Evolutionary conservation across 1,284 basidiomycete genomes (phyloP).

Genomic region (Agaricales sp.): DNA sequence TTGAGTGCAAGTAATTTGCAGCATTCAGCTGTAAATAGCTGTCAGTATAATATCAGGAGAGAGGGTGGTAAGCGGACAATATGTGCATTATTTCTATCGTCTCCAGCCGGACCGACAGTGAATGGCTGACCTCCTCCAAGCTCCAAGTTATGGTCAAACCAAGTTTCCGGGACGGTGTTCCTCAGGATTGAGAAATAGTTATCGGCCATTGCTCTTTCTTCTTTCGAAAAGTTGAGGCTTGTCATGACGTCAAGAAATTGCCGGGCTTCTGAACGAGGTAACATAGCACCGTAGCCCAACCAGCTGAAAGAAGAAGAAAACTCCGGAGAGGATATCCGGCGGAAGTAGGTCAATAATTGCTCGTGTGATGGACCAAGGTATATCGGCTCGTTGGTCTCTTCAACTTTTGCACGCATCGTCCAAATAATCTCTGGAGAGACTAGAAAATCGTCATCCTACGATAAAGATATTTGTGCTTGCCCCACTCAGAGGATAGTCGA

Average conservation of each 20-base stretch:
- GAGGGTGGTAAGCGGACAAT: conserved; percentile 35
- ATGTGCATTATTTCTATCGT: conserved; percentile 43
- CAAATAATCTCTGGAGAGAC: conserved; percentile 45
- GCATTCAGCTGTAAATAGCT: conserved; percentile 25
- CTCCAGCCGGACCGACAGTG: conserved; percentile 48
- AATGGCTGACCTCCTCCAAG: conserved; percentile 52
- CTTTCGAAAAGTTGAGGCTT: conserved; percentile 30
- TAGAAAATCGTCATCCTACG: conserved; percentile 61
- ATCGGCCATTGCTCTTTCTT: conserved; percentile 57
- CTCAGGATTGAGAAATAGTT: conserved; percentile 56
- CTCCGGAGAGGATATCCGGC: background rate
- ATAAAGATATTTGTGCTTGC: conserved; percentile 1
- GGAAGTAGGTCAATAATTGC: conserved; percentile 33
- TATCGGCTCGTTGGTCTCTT: conserved; percentile 23
- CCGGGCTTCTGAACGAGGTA: conserved; percentile 30
- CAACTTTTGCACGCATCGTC: conserved; percentile 29
- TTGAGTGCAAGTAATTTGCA: conserved; percentile 26
- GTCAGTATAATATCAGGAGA: background rate
- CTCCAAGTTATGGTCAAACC: conserved; percentile 54
- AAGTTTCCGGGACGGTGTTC: conserved; percentile 39
- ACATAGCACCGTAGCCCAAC: conserved; percentile 54
- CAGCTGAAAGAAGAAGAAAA: conserved; percentile 54
- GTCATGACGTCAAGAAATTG: conserved; percentile 41
- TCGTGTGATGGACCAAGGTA: conserved; percentile 55
- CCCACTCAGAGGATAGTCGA: conserved; percentile 1